Evolutionary conservation across 495 filamentous ascomycete species (phyloP).

Genomic region (Cetradonia linearis): DNA sequence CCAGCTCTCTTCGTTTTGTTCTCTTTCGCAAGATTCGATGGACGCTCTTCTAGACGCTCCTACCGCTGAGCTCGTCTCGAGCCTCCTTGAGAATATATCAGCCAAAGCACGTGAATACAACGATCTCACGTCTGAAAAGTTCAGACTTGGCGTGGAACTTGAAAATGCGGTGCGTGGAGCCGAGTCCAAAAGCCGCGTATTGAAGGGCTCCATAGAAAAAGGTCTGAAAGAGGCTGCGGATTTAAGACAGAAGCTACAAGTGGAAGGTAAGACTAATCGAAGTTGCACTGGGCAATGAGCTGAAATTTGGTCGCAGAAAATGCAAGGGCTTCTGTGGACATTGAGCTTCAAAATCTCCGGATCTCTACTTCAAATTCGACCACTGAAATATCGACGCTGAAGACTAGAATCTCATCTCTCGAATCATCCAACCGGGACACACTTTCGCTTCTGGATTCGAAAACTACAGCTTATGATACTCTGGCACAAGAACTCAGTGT

Average conservation of each 20-base stretch:
- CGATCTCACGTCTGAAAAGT: slow-evolving; percentile 67
- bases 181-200: slow-evolving; percentile 67
- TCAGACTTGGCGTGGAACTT: slow-evolving; percentile 80
- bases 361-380: slow-evolving; percentile 63
- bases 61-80: slow-evolving; percentile 63
- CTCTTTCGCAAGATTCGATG: slow-evolving; percentile 58
- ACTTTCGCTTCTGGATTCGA: slow-evolving; percentile 75
- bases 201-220: slow-evolving; percentile 73
- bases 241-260: slow-evolving; percentile 64
- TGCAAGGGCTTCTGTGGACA: slow-evolving; percentile 55
- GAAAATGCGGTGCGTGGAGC: slow-evolving; percentile 74
- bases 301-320: slow-evolving; percentile 43
- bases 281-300: slow-evolving; percentile 6
- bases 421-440: slow-evolving; percentile 89
- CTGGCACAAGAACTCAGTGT: slow-evolving; percentile 75
- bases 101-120: slow-evolving; percentile 72
- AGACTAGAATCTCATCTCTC: slow-evolving; percentile 69
- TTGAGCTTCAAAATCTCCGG: slow-evolving; percentile 69
- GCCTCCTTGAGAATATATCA: slow-evolving; percentile 55
- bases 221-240: slow-evolving; percentile 68
- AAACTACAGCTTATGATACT: slow-evolving; percentile 73
- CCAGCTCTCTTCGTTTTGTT: slow-evolving; percentile 66
- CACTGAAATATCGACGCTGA: slow-evolving; percentile 65
- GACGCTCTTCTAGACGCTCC: slow-evolving; percentile 56
- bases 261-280: slow-evolving; percentile 53